Conservation (phyloP, 177 flowering plant species). For the Vitis hybrid region DNA sequence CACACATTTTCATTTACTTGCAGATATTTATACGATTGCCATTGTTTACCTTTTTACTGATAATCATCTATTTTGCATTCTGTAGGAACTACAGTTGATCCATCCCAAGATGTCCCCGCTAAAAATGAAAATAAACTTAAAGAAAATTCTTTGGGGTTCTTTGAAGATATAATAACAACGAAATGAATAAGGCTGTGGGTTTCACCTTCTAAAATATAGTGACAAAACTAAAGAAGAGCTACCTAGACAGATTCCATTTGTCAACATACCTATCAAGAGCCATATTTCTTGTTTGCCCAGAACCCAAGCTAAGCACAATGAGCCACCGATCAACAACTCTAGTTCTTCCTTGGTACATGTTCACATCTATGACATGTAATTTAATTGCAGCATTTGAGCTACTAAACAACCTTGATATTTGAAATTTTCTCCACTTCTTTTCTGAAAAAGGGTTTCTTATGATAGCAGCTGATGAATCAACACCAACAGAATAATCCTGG, state of each 20-base stretch:
- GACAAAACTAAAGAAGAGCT: not conserved
- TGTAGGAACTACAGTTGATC: no score
- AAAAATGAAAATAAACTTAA: no score
- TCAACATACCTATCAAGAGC: slow-evolving; percentile 92
- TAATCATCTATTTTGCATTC: no score
- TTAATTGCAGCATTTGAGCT: slow-evolving; percentile 80
- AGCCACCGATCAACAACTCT: slow-evolving; percentile 80
- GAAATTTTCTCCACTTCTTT: slow-evolving; percentile 97
- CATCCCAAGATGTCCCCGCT: no score
- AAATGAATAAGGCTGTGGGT: no score
- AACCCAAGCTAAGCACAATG: slow-evolving; percentile 86
- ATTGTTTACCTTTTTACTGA: no score
- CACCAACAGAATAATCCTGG: slow-evolving; percentile 55
- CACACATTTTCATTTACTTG: no score
- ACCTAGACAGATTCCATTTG: not conserved
- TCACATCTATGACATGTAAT: slow-evolving; percentile 66
- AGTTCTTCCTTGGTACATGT: slow-evolving; percentile 42
- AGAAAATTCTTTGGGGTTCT: no score
- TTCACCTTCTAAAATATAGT: not conserved
- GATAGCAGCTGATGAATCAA: slow-evolving; percentile 65
- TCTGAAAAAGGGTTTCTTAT: slow-evolving; percentile 93
- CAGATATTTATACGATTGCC: no score
- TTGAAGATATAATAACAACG: no score
- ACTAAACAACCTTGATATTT: slow-evolving; percentile 82
- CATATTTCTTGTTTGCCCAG: slow-evolving; percentile 99